Conservation (phyloP, 306 rosid species). For the Vigna angularis region DNA sequence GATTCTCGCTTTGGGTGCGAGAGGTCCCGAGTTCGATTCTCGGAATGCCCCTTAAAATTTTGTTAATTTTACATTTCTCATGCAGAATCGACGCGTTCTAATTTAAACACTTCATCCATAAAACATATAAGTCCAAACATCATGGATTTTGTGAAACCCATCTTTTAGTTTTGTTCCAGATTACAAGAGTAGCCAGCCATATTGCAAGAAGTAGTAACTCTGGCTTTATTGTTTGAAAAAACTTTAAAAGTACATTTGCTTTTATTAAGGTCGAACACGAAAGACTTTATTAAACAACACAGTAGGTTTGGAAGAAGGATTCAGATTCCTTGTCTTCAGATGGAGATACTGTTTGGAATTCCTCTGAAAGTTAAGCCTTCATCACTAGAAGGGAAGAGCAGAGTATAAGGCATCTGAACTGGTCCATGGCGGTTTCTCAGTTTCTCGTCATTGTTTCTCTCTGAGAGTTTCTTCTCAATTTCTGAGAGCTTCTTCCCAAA, state of each 20-base stretch:
- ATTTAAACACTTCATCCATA: too few species aligned
- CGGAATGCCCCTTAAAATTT: too few species aligned
- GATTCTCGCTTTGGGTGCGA: too few species aligned
- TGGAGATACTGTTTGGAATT: conserved; percentile 60
- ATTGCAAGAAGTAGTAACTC: not conserved
- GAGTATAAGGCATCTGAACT: conserved; percentile 65
- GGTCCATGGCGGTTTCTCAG: conserved; percentile 68
- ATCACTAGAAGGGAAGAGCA: conserved; percentile 61
- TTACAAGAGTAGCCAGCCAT: not conserved
- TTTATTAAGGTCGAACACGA: conserved; percentile 21
- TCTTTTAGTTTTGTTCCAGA: not conserved
- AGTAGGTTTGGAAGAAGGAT: conserved; percentile 5
- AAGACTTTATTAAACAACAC: conserved; percentile 22
- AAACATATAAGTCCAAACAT: too few species aligned
- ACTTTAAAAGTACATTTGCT: not conserved
- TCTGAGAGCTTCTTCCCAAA: conserved; percentile 45
- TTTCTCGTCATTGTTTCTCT: conserved; percentile 56
- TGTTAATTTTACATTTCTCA: too few species aligned
- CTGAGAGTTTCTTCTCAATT: conserved; percentile 47
- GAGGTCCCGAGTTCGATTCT: too few species aligned
- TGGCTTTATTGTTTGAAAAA: conserved; percentile 11
- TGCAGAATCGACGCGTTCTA: too few species aligned
- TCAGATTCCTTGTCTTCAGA: conserved; percentile 3
- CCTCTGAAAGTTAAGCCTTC: conserved; percentile 74
- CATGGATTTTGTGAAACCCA: not conserved